phyloP scores from a whole-genome alignment of 1,284 basidiomycete genomes.

The Ganoderma sinense region DNA sequence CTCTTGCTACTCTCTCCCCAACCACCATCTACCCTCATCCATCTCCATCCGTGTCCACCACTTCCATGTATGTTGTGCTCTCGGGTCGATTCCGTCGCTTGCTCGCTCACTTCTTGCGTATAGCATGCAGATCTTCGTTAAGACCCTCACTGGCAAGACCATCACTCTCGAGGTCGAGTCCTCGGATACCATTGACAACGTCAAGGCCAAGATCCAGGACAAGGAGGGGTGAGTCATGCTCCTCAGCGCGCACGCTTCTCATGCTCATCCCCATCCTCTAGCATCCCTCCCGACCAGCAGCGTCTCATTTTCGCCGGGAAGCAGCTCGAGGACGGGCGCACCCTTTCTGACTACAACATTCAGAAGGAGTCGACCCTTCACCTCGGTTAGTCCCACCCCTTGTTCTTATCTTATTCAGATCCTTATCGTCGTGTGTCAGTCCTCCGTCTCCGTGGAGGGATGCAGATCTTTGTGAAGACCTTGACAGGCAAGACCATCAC shows the following conservation, averaged over 20 bases:
- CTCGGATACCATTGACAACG: no score
- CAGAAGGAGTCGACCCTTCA: no score
- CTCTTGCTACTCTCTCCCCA: conserved; percentile 29
- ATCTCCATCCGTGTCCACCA: conserved; percentile 8
- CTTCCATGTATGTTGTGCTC: conserved; percentile 16
- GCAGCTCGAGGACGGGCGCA: no score
- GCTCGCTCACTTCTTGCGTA: neutral
- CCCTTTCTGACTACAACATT: no score
- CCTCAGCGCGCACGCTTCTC: no score
- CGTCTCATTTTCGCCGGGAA: no score
- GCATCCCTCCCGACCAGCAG: conserved; percentile 37
- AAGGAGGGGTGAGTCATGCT: conserved; percentile 35
- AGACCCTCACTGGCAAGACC: conserved; percentile 41
- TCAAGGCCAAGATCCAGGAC: no score
- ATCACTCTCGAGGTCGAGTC: no score
- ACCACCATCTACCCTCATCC: conserved; percentile 35
- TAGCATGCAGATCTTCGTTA: conserved; percentile 42
- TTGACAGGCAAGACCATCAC: no score
- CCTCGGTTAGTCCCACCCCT: conserved; percentile 28
- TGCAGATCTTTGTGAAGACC: no score
- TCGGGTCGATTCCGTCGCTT: neutral
- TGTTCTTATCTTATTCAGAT: neutral
- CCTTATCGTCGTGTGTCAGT: conserved; percentile 21
- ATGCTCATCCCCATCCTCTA: neutral
- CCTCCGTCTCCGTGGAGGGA: no score